Base-by-base conservation (phyloP, 768 basidiomycete genomes). In the Naganishia antarctica region DNA sequence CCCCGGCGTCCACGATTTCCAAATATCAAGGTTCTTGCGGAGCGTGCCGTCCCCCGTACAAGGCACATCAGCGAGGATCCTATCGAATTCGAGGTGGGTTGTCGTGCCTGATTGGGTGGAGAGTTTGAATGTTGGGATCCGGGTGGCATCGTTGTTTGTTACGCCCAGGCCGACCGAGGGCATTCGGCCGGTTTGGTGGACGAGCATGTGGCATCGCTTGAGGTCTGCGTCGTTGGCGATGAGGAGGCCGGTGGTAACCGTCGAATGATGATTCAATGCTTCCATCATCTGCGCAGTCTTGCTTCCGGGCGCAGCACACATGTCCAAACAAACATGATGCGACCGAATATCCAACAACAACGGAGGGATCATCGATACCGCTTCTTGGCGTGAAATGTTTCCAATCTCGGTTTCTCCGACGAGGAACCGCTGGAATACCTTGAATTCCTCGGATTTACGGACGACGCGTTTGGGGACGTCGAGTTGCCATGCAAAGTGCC, bases 311-410 rank as follows among this genome's bases (percentile, higher is more conserved):
- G 96, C 94, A 18, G 96, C 96, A 74, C 96, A 99, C 90, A 94
- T 91, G 76, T 99, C 96, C 71, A 98, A 85, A 62, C 76, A 77
- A 57, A 72, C 86, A 75, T 98, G 94, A 74, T 96, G 88, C 0
- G 96, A 90, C 71, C 90, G 82, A n/a, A 98, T 90, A 61, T 91
- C 89, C 34, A 99, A 84, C 70, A 98, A 86, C 1, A 99, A 83
- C 0, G 96, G 94, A 5, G 96, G 96, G n/a, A 99, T 81, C 96
- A 99, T 99, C 75, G 91, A 94, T 64, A 99, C 96, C 18, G 91
- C 92, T 78, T 99, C 96, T 77, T 97, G 93, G 23, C 96, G 81
- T 12, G 91, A 94, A 49, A 98, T 82, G 70, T 99, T 99, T 49
- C 96, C 60, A 13, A 60, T 68, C 23, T 98, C 96, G 0, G 96